Percentiles rank a stretch among this genome's conserved stretches.
Conservation (phyloP, 805 yeast genomes). For the Metschnikowia lochheadii region DNA sequence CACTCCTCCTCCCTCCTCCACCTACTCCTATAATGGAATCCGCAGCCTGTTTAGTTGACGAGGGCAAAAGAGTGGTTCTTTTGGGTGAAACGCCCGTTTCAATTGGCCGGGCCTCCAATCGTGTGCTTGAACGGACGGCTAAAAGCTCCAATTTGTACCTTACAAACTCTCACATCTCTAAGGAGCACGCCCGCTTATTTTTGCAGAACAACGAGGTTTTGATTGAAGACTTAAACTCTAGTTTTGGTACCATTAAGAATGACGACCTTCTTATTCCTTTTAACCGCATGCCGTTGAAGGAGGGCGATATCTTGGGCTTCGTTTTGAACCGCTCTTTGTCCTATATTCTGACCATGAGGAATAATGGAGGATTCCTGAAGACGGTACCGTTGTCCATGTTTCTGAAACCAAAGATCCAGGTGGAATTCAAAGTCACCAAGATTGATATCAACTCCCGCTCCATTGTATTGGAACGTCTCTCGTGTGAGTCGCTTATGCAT, state of each 20-base stretch:
- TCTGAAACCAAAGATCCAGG: constrained; percentile 11
- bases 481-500: background rate
- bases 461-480: constrained; percentile 4
- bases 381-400: constrained; percentile 8
- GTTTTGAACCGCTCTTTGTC: constrained; percentile 30
- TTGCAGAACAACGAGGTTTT: constrained; percentile 18
- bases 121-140: constrained; percentile 24
- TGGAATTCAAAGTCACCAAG: constrained; percentile 6
- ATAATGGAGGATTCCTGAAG: background rate
- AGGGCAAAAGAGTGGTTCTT: constrained; percentile 3
- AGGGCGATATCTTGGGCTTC: constrained; percentile 33
- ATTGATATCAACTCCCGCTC: constrained; percentile 1
- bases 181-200: constrained; percentile 31
- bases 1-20: no score
- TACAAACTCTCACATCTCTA: constrained; percentile 34
- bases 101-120: constrained; percentile 30
- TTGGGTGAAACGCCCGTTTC: constrained; percentile 7
- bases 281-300: constrained; percentile 6
- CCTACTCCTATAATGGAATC: background rate
- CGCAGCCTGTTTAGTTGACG: no score
- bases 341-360: constrained; percentile 4
- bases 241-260: constrained; percentile 38
- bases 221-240: constrained; percentile 30
- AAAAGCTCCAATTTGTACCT: constrained; percentile 29
- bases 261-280: constrained; percentile 23